Base-by-base conservation (phyloP, 2,329 filamentous ascomycete species). In the Graphium sp. region DNA sequence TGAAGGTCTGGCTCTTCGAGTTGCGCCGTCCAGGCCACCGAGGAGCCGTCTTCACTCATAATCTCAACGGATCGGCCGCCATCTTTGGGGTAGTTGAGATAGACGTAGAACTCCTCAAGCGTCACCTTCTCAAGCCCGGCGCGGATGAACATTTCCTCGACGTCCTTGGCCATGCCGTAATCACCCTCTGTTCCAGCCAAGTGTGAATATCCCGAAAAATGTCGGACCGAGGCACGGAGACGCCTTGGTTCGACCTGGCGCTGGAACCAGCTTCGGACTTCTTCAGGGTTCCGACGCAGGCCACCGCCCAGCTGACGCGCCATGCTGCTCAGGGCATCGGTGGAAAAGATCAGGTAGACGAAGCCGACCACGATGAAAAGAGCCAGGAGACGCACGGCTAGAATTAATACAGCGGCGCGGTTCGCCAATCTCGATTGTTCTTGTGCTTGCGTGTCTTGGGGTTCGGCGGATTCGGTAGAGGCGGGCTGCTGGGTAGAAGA, bases 131-230 rank as follows among this genome's bases (percentile, higher is more conserved):
- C 84, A 44, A 98, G 62, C 4, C 70, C 67, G 25, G 75, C 74
- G 28, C 63, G 64, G 38, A 58, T 55, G 50, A 94, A 93, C 48
- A 77, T 67, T 42, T 72, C 73, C 49, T 85, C 67, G 31, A 94
- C 71, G 58, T 85, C 91, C 55, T 82, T 68, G 6, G 82, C 87
- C 31, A 92, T 62, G 25, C 77, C 80, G 42, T 77, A 84, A 53
- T 91, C 87, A 26, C 89, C 89, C 54, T 93, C 77, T 4, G 84
- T 92, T n/a, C 89, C 89, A 3, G 83, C 89, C 36, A 95, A 64
- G 50, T 95, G 89, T 35, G 89, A 80, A 46, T 81, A 93, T 32
- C 67, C 68, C 5, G 83, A 87, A 36, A 87, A 72, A 44, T 85
- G 78, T 42, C 68, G 59, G 34, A 93, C 55, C 33, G 80, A 79